Evolutionary conservation across 148 eudicot species (phyloP).

Genomic region (Rhododendron molle): DNA sequence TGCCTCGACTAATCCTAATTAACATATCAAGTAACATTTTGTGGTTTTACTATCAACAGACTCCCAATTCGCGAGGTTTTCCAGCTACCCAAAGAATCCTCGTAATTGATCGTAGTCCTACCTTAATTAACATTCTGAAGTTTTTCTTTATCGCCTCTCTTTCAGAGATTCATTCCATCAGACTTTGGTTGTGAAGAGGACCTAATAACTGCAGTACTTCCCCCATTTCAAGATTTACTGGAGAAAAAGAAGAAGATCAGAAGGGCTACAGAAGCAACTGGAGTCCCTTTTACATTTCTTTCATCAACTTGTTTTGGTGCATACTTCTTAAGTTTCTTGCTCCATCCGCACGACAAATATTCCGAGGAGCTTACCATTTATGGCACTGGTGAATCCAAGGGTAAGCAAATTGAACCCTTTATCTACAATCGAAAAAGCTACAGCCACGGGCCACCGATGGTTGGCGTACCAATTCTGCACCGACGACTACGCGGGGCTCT

Average conservation of each 20-base stretch:
- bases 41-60: neutral
- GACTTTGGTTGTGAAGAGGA: constrained; percentile 18
- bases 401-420: neutral
- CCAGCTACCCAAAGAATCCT: no score
- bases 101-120: no score
- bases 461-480: no score
- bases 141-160: neutral
- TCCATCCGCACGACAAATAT: neutral
- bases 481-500: no score
- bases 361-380: constrained; percentile 9
- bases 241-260: constrained; percentile 17
- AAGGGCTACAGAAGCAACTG: constrained; percentile 11
- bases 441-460: no score
- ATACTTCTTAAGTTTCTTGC: constrained; percentile 8
- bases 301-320: constrained; percentile 7
- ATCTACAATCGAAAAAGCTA: no score
- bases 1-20: no score
- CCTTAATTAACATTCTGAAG: no score
- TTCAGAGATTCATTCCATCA: constrained; percentile 21
- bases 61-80: neutral
- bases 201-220: neutral
- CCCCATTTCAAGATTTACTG: constrained; percentile 12
- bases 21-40: neutral
- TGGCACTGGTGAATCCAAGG: constrained; percentile 17
- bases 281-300: constrained; percentile 8